Evolutionary conservation across 2,329 filamentous ascomycete species (phyloP).

Genomic region (Aureobasidium sp.): DNA sequence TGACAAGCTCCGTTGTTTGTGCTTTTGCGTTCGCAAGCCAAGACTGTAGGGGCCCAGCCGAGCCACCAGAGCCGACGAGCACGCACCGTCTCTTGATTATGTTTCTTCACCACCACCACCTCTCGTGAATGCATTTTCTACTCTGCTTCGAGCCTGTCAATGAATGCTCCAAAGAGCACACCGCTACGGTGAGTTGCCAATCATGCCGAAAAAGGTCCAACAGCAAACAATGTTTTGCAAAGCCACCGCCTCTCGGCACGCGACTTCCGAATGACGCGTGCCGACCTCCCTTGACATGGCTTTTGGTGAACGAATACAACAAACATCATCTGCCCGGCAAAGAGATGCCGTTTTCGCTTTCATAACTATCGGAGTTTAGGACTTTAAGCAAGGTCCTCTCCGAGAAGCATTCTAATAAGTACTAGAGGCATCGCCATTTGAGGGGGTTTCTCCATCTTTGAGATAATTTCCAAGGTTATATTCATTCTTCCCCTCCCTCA

Average conservation of each 20-base stretch:
- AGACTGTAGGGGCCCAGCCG: background rate
- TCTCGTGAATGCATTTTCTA: background rate
- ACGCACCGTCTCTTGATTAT: background rate
- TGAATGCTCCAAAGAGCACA: background rate
- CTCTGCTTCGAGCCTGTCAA: no score
- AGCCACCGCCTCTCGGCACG: slow-evolving; percentile 28
- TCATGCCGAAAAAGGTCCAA: background rate
- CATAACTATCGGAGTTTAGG: background rate
- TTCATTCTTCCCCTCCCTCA: background rate
- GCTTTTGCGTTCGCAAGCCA: background rate
- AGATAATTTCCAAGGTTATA: background rate
- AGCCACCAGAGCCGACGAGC: background rate
- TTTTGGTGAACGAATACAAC: slow-evolving; percentile 1
- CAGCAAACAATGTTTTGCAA: slow-evolving; percentile 7
- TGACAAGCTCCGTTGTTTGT: background rate
- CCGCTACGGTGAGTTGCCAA: background rate
- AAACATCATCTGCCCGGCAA: background rate
- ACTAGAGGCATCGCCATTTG: background rate
- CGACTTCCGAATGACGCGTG: slow-evolving; percentile 6
- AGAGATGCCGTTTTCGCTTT: background rate
- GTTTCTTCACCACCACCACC: background rate
- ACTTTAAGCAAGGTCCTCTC: background rate
- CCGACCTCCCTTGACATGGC: background rate
- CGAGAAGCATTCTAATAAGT: background rate
- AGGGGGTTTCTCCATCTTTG: background rate